Conservation (phyloP, 345 rosid species). For the Aethionema arabicum region DNA sequence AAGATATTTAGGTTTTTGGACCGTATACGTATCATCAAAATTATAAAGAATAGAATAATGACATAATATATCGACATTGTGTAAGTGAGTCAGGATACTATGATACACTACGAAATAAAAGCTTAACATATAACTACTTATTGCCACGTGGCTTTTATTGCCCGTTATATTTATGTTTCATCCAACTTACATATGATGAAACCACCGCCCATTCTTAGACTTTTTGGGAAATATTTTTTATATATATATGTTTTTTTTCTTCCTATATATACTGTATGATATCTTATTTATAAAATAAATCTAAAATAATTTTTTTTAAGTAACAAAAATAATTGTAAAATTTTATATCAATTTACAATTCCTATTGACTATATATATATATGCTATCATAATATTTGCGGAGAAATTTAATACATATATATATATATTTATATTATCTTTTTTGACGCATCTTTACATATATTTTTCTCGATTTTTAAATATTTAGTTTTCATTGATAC, state of each 20-base stretch:
- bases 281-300: too few relatives aligned
- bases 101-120: conserved; percentile 4
- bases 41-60: neutral
- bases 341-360: too few relatives aligned
- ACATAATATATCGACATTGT: neutral
- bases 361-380: too few relatives aligned
- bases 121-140: conserved; percentile 14
- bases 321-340: too few relatives aligned
- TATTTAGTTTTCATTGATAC: too few relatives aligned
- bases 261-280: too few relatives aligned
- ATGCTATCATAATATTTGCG: too few relatives aligned
- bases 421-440: too few relatives aligned
- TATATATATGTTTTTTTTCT: neutral
- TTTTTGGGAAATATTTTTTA: neutral
- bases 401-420: too few relatives aligned
- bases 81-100: neutral
- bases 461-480: too few relatives aligned
- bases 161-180: neutral
- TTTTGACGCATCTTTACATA: too few relatives aligned
- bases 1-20: neutral
- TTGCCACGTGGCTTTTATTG: conserved; percentile 23
- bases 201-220: conserved; percentile 21
- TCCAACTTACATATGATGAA: neutral
- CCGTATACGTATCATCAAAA: conserved; percentile 23
- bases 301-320: too few relatives aligned